phyloP scores from a whole-genome alignment of 1,284 basidiomycete genomes.

The Amanita bisporigera region DNA sequence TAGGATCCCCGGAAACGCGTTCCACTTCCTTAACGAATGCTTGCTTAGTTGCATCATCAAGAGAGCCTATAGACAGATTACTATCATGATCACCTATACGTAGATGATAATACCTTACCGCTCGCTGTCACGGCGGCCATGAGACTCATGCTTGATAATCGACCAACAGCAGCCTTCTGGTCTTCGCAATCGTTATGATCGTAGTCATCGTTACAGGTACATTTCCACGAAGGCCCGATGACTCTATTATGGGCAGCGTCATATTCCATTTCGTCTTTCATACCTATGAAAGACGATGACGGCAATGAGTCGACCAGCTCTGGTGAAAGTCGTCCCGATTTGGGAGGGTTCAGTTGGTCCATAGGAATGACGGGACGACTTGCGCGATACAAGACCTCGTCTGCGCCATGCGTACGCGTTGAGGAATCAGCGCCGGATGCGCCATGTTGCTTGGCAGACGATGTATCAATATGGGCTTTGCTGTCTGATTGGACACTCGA shows the following conservation, averaged over 20 bases:
- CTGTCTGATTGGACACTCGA: not conserved
- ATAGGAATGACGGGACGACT: constrained; percentile 20
- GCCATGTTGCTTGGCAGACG: not conserved
- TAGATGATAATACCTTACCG: constrained; percentile 51
- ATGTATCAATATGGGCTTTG: too few species aligned
- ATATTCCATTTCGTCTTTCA: constrained; percentile 10
- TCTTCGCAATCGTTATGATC: constrained; percentile 45
- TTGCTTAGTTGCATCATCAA: constrained; percentile 63
- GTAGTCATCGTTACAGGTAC: constrained; percentile 30
- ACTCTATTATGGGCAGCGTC: constrained; percentile 10
- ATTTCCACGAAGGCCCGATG: constrained; percentile 9
- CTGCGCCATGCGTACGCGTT: not conserved
- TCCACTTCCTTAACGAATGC: constrained; percentile 86
- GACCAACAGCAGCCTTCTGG: constrained; percentile 82
- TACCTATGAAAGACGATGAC: not conserved
- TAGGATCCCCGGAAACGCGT: constrained; percentile 76
- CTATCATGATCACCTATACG: constrained; percentile 13
- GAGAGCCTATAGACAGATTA: constrained; percentile 53
- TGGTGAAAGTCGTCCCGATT: constrained; percentile 5
- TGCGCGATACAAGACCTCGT: not conserved
- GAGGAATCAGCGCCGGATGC: not conserved
- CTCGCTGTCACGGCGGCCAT: constrained; percentile 85
- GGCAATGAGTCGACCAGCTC: constrained; percentile 4
- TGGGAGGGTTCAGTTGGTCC: constrained; percentile 4
- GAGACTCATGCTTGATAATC: constrained; percentile 92